These are phyloP conservation scores for Abelmoschus esculentus DNA, from an alignment of 345 rosid genomes.

Conservation along the genomic window DNA sequence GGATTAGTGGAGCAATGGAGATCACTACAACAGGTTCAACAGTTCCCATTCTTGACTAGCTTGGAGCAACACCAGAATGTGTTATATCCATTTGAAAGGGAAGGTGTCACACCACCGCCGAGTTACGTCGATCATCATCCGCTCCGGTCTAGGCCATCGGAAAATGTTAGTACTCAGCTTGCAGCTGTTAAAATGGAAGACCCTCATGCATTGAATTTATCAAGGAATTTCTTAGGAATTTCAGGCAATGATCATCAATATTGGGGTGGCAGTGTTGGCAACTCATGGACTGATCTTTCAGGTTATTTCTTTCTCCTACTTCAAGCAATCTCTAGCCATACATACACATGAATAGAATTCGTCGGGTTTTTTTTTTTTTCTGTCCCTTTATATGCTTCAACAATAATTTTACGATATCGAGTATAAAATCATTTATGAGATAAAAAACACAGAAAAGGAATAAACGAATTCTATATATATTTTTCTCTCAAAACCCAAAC, in stretches of 20 bases:
- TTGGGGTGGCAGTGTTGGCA: conserved; percentile 24
- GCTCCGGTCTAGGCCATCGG: conserved; percentile 22
- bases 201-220: not conserved
- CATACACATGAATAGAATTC: not conserved
- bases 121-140: conserved; percentile 15
- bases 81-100: conserved; percentile 27
- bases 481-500: not conserved
- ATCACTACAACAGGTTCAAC: conserved; percentile 28
- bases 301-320: conserved; percentile 36
- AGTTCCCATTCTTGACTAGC: conserved; percentile 34
- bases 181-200: not conserved
- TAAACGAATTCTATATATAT: not conserved
- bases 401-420: too few relatives aligned
- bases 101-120: conserved; percentile 16
- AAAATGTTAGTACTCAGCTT: not conserved
- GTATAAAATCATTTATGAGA: too few relatives aligned
- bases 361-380: too few relatives aligned
- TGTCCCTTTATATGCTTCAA: too few relatives aligned
- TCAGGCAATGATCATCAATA: not conserved
- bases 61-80: conserved; percentile 24
- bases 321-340: conserved; percentile 31
- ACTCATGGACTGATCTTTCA: conserved; percentile 50
- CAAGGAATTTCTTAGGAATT: not conserved
- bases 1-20: conserved; percentile 41
- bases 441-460: too few relatives aligned